Conservation (phyloP, 345 rosid genomes). For the Nasturtium officinale region DNA sequence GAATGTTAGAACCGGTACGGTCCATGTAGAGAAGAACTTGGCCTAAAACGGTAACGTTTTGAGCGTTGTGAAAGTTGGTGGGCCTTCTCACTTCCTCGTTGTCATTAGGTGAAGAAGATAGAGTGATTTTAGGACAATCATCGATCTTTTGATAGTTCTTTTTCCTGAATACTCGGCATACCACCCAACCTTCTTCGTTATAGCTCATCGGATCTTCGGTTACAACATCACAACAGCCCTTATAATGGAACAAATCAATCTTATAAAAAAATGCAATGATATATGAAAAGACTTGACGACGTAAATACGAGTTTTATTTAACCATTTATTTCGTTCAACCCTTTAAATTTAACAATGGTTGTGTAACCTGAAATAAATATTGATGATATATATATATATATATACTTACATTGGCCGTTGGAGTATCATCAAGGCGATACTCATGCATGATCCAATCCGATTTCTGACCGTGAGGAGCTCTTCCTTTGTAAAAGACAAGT, state of each 20-base stretch:
- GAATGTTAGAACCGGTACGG: slow-evolving; percentile 41
- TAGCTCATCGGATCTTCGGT: slow-evolving; percentile 50
- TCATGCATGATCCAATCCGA: slow-evolving; percentile 99
- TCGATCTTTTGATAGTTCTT: slow-evolving; percentile 85
- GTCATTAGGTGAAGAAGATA: slow-evolving; percentile 49
- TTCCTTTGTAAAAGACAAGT: slow-evolving; percentile 83
- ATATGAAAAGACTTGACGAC: not conserved
- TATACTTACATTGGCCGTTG: slow-evolving; percentile 48
- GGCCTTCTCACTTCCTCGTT: slow-evolving; percentile 38
- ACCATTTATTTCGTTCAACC: not conserved
- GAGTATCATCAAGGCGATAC: slow-evolving; percentile 78
- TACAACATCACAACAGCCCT: slow-evolving; percentile 24
- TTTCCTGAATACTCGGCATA: slow-evolving; percentile 90
- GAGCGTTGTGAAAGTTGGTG: slow-evolving; percentile 42
- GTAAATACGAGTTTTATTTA: not conserved
- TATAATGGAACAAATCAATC: not conserved
- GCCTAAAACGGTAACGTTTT: slow-evolving; percentile 56
- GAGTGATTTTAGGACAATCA: slow-evolving; percentile 68
- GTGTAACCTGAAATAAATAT: not conserved
- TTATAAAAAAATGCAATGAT: slow-evolving; percentile 8
- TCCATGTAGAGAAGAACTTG: slow-evolving; percentile 77
- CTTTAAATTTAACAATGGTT: not conserved
- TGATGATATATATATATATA: not conserved
- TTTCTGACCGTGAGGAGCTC: slow-evolving; percentile 97
- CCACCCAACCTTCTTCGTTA: slow-evolving; percentile 96